These are phyloP conservation scores for Dactylellina leptospora DNA, from an alignment of 2,329 filamentous ascomycete species.

Conservation along the genomic window DNA sequence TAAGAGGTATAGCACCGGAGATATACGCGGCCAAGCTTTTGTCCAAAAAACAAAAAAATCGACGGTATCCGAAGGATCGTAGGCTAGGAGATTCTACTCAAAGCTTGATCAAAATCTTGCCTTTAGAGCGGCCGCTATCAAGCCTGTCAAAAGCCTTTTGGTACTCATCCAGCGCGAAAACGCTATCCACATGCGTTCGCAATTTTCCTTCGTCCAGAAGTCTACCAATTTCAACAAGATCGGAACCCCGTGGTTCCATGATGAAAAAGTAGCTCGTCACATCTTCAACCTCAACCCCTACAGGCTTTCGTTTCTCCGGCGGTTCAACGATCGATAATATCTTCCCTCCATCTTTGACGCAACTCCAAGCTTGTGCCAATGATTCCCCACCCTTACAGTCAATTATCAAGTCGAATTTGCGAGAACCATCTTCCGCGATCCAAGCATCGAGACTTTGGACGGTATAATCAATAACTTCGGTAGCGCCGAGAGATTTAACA, in stretches of 20 bases:
- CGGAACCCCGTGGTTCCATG: constrained; percentile 60
- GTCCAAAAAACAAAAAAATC: too few species aligned
- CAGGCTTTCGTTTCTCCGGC: constrained; percentile 59
- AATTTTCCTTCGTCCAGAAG: constrained; percentile 59
- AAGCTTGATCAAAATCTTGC: constrained; percentile 62
- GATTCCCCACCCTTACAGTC: constrained; percentile 61
- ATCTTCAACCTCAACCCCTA: constrained; percentile 57
- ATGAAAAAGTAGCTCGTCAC: constrained; percentile 60
- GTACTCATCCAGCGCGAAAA: constrained; percentile 61
- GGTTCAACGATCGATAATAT: constrained; percentile 59
- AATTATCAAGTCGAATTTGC: constrained; percentile 60
- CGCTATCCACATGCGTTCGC: constrained; percentile 60
- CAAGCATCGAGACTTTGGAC: constrained; percentile 58
- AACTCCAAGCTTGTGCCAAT: constrained; percentile 59
- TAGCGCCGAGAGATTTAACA: constrained; percentile 59
- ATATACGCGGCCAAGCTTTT: too few species aligned
- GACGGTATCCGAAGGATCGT: too few species aligned
- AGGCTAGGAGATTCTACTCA: too few species aligned
- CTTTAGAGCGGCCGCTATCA: constrained; percentile 59
- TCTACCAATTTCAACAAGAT: constrained; percentile 59
- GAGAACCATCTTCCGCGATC: constrained; percentile 57
- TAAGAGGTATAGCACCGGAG: too few species aligned
- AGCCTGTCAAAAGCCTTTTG: constrained; percentile 61
- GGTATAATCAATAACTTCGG: constrained; percentile 61
- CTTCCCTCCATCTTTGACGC: constrained; percentile 59